Conservation (phyloP, 106 monocot genomes). For the Dioscorea dumetorum region DNA sequence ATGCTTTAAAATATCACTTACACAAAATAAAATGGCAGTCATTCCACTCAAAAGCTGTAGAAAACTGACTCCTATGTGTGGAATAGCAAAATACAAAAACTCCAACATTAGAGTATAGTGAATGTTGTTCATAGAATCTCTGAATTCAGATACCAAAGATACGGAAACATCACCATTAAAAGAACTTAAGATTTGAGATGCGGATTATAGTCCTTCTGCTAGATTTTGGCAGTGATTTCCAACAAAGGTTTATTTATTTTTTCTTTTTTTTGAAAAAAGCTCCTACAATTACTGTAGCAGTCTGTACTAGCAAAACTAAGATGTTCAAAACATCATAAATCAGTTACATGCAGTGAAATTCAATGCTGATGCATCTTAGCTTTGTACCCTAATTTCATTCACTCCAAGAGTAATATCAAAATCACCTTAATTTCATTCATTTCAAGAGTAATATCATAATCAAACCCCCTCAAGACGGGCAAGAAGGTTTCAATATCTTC, state of each 20-base stretch:
- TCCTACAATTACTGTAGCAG: no score
- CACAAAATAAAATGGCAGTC: constrained; percentile 92
- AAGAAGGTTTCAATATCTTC: constrained; percentile 86
- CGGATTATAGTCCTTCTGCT: constrained; percentile 73
- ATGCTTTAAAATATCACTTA: constrained; percentile 77
- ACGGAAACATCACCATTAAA: constrained; percentile 40
- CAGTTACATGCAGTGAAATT: no score
- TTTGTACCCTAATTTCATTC: constrained; percentile 64
- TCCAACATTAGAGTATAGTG: no score
- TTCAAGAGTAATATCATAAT: constrained; percentile 73
- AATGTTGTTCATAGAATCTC: no score
- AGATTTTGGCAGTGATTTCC: constrained; percentile 72
- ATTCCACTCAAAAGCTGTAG: constrained; percentile 85
- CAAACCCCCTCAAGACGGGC: constrained; percentile 91
- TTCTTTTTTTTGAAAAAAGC: neutral
- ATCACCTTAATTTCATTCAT: no score
- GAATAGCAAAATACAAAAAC: neutral
- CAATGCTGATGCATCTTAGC: neutral
- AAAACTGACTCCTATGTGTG: constrained; percentile 68
- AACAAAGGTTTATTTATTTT: constrained; percentile 8
- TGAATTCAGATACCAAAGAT: neutral
- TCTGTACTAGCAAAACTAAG: no score
- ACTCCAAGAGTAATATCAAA: no score
- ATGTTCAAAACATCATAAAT: no score
- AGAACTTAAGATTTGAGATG: constrained; percentile 76